These are phyloP conservation scores for Monilinia polystroma DNA, from an alignment of 2,329 filamentous ascomycete genomes.

Conservation along the genomic window DNA sequence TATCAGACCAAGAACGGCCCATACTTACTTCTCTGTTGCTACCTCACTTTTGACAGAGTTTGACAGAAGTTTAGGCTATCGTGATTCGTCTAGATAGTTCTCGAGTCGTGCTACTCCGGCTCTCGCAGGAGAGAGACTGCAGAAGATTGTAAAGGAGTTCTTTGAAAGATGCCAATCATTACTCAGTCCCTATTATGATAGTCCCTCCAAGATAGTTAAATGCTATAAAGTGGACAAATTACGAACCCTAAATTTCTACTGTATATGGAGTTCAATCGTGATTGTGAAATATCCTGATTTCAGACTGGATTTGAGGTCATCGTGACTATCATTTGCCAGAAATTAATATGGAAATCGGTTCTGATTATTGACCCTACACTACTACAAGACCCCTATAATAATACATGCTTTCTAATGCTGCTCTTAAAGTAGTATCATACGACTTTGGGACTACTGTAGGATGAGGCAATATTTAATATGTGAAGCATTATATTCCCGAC, in stretches of 20 bases:
- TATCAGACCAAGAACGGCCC: neutral
- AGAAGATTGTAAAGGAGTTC: neutral
- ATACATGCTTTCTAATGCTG: no score
- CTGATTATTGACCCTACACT: no score
- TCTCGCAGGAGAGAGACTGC: neutral
- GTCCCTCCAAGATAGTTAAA: neutral
- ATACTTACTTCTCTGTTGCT: neutral
- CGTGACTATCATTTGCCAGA: neutral
- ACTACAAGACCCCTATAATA: no score
- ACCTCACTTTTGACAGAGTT: neutral
- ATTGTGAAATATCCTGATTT: neutral
- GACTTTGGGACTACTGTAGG: neutral
- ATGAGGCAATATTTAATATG: conserved; percentile 5
- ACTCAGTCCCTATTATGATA: neutral
- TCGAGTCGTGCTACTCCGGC: conserved; percentile 5
- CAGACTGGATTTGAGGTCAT: neutral
- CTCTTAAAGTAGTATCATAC: no score
- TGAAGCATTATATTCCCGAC: neutral
- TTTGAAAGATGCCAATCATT: neutral
- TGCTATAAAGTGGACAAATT: neutral
- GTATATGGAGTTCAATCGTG: neutral
- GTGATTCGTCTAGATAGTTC: neutral
- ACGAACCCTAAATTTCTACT: neutral
- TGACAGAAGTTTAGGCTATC: neutral
- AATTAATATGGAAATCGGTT: neutral